Base-by-base conservation (phyloP, 768 basidiomycete genomes). In the Psilocybe azurescens region DNA sequence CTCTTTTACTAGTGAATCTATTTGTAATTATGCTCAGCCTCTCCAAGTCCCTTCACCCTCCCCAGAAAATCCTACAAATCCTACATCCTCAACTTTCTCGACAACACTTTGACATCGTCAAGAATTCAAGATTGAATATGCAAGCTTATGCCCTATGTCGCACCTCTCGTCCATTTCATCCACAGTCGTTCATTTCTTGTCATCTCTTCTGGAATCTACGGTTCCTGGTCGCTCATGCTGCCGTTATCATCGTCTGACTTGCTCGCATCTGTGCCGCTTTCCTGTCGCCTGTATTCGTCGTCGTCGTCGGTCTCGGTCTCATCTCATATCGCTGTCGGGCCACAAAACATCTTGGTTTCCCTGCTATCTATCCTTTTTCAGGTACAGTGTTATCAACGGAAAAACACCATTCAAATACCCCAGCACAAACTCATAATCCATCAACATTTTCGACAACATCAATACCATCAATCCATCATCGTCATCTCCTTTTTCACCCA, bases 321-420 rank as follows among this genome's bases (percentile, higher is more conserved):
- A 16, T 47, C 30, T 52, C 24, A 28, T 33, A 18, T 59, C 50
- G 36, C 33, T 53, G 58, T 57, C 32, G 48, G 47, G 39, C 52
- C 52, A 59, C 39, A 33, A 52, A 28, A 44, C 39, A 53, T 38
- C n/a, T 41, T 53, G 58, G 48, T 52, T 53, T 53, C 36, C 39
- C 38, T 29, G 46, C 47, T 58, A 51, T 50, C 49, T 30, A 38
- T 30, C 48, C 33, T 58, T 24, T 33, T 33, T n/a, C 47, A 58
- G 57, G 54, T 56, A 56, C 54, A 56, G 54, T 18, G 39, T 56
- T 46, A 33, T 58, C 46, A 38, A 50, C 48, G 49, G 49, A 50
- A 51, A 52, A 53, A 53, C 32, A 18, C n/a, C 52, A 36, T 32
- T 53, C 47, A 48, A 16, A 38, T 59, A 36, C 58, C 49, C 47